phyloP scores from a whole-genome alignment of 2,329 filamentous ascomycete species.

The Penicillium olsonii region DNA sequence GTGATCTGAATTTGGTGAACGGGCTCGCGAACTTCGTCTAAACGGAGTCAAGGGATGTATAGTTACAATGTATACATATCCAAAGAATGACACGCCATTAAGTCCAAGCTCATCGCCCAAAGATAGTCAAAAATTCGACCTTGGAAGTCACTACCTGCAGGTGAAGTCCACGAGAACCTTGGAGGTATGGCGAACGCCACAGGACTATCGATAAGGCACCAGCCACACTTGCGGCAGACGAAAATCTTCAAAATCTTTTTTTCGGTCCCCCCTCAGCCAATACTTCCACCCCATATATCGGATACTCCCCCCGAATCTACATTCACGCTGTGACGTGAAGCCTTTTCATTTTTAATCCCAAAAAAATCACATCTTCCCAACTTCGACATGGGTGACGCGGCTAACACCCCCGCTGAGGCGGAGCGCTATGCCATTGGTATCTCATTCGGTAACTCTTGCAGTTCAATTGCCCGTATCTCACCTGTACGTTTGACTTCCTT shows the following conservation, averaged over 20 bases:
- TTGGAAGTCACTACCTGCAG: too few species aligned
- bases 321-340: slow-evolving; percentile 20
- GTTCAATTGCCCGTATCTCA: slow-evolving; percentile 88
- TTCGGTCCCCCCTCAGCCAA: slow-evolving; percentile 30
- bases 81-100: too few species aligned
- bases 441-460: slow-evolving; percentile 97
- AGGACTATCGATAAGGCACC: slow-evolving; percentile 37
- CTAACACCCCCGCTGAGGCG: slow-evolving; percentile 49
- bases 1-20: slow-evolving; percentile 21
- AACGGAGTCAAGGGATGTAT: too few species aligned
- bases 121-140: too few species aligned
- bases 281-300: slow-evolving; percentile 20
- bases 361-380: slow-evolving; percentile 12
- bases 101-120: too few species aligned
- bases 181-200: slow-evolving; percentile 30
- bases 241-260: slow-evolving; percentile 40
- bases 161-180: background rate
- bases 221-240: slow-evolving; percentile 32
- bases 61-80: too few species aligned
- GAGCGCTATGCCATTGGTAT: slow-evolving; percentile 81
- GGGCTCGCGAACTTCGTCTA: too few species aligned
- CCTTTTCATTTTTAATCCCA: slow-evolving; percentile 11
- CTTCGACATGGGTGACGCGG: slow-evolving; percentile 53
- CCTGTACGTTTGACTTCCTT: slow-evolving; percentile 44
- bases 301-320: slow-evolving; percentile 17